phyloP scores from a whole-genome alignment of 2,329 filamentous ascomycete genomes.

The Scedosporium apiospermum region DNA sequence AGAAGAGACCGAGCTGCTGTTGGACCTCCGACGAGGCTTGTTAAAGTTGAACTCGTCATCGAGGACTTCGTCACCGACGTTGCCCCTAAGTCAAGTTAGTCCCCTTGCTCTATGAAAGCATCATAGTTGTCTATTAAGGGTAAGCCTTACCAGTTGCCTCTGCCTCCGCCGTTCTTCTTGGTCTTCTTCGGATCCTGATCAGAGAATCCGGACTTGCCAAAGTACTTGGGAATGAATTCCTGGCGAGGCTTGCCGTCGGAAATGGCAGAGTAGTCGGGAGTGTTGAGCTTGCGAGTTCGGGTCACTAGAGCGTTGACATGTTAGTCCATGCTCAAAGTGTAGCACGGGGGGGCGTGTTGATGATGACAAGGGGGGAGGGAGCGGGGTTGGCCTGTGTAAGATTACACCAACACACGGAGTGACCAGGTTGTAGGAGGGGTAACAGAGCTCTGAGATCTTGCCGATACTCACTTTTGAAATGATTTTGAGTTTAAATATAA shows the following conservation, averaged over 20 bases:
- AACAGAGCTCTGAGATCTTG: neutral
- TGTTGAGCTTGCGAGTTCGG: slow-evolving; percentile 91
- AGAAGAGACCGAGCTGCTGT: slow-evolving; percentile 68
- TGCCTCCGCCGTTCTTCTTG: slow-evolving; percentile 93
- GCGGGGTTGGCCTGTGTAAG: neutral
- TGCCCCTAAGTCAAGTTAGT: slow-evolving; percentile 52
- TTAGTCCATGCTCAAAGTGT: neutral
- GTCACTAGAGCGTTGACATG: slow-evolving; percentile 57
- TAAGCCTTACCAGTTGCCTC: slow-evolving; percentile 76
- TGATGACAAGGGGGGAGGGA: neutral
- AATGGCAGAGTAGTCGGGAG: slow-evolving; percentile 77
- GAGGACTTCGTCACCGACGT: slow-evolving; percentile 70
- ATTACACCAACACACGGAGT: slow-evolving; percentile 1
- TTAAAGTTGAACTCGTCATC: slow-evolving; percentile 75
- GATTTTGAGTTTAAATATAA: neutral
- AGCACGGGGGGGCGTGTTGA: neutral
- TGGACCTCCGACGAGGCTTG: slow-evolving; percentile 85
- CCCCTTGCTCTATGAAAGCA: neutral
- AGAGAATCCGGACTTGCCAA: slow-evolving; percentile 75
- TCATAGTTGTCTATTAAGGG: neutral
- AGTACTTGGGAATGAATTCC: slow-evolving; percentile 81
- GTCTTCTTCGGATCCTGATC: slow-evolving; percentile 83
- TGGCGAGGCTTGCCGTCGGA: slow-evolving; percentile 63
- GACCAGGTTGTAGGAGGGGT: neutral
- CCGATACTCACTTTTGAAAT: neutral